Evolutionary conservation across 73 alveolate species (phyloP).

Genomic region (Durusdinium trenchii): DNA sequence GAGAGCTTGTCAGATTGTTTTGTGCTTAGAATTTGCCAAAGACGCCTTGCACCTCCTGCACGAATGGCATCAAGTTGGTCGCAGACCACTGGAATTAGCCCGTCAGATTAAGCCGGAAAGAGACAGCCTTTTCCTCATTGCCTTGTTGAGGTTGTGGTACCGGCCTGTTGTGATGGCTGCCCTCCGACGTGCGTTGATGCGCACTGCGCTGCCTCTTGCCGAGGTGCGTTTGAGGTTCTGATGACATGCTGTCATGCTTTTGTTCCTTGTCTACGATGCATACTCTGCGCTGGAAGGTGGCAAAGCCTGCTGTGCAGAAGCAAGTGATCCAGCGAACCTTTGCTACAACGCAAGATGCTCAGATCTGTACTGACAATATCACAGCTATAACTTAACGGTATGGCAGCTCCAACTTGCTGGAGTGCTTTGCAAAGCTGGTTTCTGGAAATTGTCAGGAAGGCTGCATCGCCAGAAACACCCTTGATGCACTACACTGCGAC

Average conservation of each 20-base stretch:
- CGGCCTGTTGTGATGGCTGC: slow-evolving; percentile 40
- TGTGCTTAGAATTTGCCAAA: not conserved
- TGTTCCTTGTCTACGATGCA: too few species aligned
- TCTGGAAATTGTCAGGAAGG: slow-evolving; percentile 19
- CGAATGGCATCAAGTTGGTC: not conserved
- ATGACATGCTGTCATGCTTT: not conserved
- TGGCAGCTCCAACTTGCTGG: not conserved
- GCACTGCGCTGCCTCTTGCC: slow-evolving; percentile 83
- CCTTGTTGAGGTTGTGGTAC: not conserved
- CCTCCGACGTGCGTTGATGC: slow-evolving; percentile 78
- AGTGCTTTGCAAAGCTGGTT: not conserved
- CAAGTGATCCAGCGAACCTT: slow-evolving; percentile 60
- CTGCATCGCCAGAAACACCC: slow-evolving; percentile 92
- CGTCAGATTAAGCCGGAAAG: too few species aligned
- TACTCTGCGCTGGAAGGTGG: not conserved
- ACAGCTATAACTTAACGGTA: not conserved
- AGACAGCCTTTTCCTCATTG: not conserved
- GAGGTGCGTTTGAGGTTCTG: not conserved
- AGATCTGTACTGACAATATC: not conserved
- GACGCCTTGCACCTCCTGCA: not conserved
- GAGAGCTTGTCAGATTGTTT: too few species aligned
- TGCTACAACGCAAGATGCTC: slow-evolving; percentile 59
- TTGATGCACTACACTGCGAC: slow-evolving; percentile 95
- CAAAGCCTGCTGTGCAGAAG: slow-evolving; percentile 46
- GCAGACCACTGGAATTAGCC: too few species aligned